A percentile compares a stretch with the other conserved stretches of the same genome.
phyloP scores from a whole-genome alignment of 2,329 filamentous ascomycete genomes.

The Botrytis elliptica region DNA sequence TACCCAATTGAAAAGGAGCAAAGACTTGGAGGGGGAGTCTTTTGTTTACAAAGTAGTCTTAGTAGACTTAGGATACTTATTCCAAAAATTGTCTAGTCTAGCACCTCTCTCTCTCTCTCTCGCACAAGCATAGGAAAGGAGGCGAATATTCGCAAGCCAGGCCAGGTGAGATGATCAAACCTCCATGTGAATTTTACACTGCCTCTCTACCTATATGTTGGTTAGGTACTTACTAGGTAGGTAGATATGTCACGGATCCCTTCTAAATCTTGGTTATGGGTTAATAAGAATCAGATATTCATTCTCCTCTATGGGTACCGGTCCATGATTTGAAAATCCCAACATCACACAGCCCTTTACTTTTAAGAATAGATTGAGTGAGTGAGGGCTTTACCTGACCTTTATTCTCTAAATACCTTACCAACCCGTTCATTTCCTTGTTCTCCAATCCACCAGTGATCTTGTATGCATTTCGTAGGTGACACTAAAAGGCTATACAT shows the following conservation, averaged over 20 bases:
- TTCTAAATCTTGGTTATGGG: neutral
- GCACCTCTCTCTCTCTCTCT: no score
- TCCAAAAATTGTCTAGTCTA: neutral
- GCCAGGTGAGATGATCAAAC: slow-evolving; percentile 15
- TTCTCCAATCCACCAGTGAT: neutral
- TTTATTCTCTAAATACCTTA: no score
- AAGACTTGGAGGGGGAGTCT: neutral
- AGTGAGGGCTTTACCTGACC: neutral
- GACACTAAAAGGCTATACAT: neutral
- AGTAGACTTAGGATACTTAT: neutral
- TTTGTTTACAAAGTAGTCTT: neutral
- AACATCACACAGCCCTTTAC: neutral
- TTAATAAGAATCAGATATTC: neutral
- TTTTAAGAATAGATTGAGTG: neutral
- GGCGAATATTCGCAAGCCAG: slow-evolving; percentile 7
- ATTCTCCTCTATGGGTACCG: neutral
- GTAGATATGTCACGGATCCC: neutral
- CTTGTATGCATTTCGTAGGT: neutral
- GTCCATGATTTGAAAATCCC: neutral
- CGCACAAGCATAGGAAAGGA: neutral
- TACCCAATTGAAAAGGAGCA: neutral
- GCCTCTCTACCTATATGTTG: neutral
- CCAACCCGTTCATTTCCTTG: neutral
- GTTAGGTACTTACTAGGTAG: no score
- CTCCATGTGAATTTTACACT: neutral